Conservation (phyloP, 2,329 filamentous ascomycete genomes). For the Colletotrichum graminicola region DNA sequence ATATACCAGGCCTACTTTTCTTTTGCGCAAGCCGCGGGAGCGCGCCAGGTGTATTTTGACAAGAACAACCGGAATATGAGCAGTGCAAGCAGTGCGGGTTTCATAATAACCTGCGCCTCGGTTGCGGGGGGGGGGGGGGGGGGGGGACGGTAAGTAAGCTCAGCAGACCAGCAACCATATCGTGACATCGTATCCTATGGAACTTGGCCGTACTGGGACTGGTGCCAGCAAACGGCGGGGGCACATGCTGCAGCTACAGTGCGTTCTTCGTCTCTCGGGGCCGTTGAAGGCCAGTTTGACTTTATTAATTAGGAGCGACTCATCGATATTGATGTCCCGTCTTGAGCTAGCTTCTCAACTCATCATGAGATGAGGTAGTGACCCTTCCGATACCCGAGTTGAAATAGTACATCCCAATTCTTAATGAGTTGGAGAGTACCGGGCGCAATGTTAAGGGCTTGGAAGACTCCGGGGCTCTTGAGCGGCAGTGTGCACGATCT, state of each 20-base stretch:
- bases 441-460: neutral
- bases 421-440: neutral
- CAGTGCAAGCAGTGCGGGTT: neutral
- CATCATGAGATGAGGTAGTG: neutral
- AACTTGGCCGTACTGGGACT: conserved; percentile 8
- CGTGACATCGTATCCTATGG: neutral
- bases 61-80: neutral
- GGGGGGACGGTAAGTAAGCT: neutral
- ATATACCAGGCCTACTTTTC: conserved; percentile 26
- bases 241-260: conserved; percentile 24
- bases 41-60: neutral
- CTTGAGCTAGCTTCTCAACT: neutral
- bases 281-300: conserved; percentile 25
- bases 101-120: neutral
- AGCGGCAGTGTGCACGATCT: conserved; percentile 73
- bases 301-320: conserved; percentile 33
- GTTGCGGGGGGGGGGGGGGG: neutral
- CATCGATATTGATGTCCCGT: conserved; percentile 1
- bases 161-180: neutral
- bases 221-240: conserved; percentile 22
- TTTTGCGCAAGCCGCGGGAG: neutral
- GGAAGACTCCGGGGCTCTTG: conserved; percentile 56
- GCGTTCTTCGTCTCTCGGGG: conserved; percentile 27
- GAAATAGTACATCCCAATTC: neutral
- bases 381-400: neutral